Evolutionary conservation across 495 filamentous ascomycete species (phyloP).

Genomic region (Hyaloscypha hepaticicola): DNA sequence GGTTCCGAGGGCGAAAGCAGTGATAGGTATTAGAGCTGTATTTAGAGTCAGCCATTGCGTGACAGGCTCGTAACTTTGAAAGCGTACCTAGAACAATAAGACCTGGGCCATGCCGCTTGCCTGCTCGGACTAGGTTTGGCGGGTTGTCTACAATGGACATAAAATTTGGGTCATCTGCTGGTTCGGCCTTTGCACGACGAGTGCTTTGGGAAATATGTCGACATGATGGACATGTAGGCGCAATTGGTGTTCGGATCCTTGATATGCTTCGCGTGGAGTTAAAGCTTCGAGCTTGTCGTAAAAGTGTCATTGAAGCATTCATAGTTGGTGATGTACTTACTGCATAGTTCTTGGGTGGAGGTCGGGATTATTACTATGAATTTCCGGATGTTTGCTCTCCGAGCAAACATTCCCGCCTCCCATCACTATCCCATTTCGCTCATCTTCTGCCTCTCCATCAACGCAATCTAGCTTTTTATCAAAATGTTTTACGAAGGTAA

Average conservation of each 20-base stretch:
- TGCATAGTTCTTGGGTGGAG: not conserved
- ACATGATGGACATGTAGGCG: conserved; percentile 22
- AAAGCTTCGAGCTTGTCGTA: conserved; percentile 9
- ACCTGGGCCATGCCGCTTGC: conserved; percentile 75
- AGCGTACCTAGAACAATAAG: conserved; percentile 71
- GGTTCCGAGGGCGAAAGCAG: conserved; percentile 83
- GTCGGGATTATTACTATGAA: conserved; percentile 2
- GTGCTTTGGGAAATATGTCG: conserved; percentile 26
- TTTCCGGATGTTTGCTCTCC: conserved; percentile 4
- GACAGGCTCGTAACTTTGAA: not conserved
- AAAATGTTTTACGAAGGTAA: conserved; percentile 78
- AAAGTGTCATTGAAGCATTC: conserved; percentile 19
- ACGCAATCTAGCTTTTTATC: not conserved
- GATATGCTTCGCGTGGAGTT: not conserved
- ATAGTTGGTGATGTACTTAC: conserved; percentile 11
- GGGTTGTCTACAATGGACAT: conserved; percentile 84
- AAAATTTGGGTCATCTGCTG: conserved; percentile 70
- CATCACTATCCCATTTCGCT: not conserved
- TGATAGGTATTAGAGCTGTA: conserved; percentile 83
- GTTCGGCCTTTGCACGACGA: conserved; percentile 21
- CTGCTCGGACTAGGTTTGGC: conserved; percentile 66
- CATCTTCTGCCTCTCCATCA: conserved; percentile 2
- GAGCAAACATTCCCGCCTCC: not conserved
- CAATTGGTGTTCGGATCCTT: conserved; percentile 4
- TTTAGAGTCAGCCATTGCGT: not conserved